phyloP scores from a whole-genome alignment of 306 rosid genomes.

The Vicia faba region DNA sequence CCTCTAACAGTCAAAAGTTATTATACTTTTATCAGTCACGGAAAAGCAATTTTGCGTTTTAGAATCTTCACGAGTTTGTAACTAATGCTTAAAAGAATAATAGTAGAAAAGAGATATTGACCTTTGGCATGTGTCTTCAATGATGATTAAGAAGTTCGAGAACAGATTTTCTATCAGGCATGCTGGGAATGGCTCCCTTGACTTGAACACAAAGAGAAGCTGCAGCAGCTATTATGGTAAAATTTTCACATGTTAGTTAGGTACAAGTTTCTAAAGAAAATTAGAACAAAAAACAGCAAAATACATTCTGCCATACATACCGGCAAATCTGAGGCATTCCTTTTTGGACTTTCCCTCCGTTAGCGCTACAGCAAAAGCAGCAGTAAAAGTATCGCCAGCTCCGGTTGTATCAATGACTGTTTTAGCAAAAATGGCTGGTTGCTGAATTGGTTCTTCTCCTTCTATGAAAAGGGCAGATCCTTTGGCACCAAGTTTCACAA shows the following conservation, averaged over 20 bases:
- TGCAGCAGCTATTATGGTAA: conserved; percentile 71
- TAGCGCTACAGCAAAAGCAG: conserved; percentile 87
- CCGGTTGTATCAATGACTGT: conserved; percentile 85
- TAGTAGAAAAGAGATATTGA: conserved; percentile 23
- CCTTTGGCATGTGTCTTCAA: conserved; percentile 46
- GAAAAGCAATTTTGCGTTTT: neutral
- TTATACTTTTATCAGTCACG: conserved; percentile 1
- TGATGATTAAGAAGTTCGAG: conserved; percentile 60
- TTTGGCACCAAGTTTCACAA: conserved; percentile 82
- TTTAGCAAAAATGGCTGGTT: conserved; percentile 60
- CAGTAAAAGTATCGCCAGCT: conserved; percentile 94
- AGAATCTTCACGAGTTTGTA: neutral
- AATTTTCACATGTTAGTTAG: conserved; percentile 23
- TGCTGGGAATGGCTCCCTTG: conserved; percentile 96
- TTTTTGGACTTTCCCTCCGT: conserved; percentile 76
- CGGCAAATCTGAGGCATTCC: conserved; percentile 80
- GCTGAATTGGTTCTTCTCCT: conserved; percentile 82
- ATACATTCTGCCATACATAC: conserved; percentile 42
- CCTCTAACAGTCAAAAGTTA: conserved; percentile 29
- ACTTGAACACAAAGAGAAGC: conserved; percentile 96
- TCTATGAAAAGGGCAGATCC: conserved; percentile 82
- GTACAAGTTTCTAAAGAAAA: conserved; percentile 1
- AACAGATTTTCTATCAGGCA: conserved; percentile 85
- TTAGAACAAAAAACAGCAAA: conserved; percentile 2
- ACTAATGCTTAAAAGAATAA: neutral